Evolutionary conservation across 148 eudicot genomes (phyloP).

Genomic region (Nepenthes gracilis): DNA sequence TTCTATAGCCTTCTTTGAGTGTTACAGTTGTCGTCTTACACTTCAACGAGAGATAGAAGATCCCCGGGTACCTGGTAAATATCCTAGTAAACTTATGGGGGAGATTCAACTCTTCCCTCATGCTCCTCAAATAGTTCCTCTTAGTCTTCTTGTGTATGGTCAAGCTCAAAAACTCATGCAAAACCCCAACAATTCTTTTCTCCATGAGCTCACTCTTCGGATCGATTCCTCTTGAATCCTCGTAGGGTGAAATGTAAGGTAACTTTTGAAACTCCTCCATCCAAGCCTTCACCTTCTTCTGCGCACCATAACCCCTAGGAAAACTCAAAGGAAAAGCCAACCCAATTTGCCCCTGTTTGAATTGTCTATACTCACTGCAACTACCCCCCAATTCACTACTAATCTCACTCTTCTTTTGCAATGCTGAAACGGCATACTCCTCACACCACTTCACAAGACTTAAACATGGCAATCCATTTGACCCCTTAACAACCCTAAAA

Average conservation of each 20-base stretch:
- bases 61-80: constrained; percentile 90
- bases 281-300: constrained; percentile 84
- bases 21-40: constrained; percentile 91
- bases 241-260: constrained; percentile 86
- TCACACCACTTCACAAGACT: constrained; percentile 50
- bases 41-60: constrained; percentile 85
- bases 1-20: constrained; percentile 63
- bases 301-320: constrained; percentile 82
- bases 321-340: constrained; percentile 67
- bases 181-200: constrained; percentile 81
- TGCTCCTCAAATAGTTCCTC: constrained; percentile 65
- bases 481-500: constrained; percentile 41
- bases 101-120: constrained; percentile 78
- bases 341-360: constrained; percentile 48
- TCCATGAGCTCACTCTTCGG: constrained; percentile 37
- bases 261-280: constrained; percentile 96
- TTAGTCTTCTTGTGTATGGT: constrained; percentile 85
- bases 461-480: constrained; percentile 42
- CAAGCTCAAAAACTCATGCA: constrained; percentile 86
- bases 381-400: constrained; percentile 10
- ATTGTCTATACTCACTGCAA: constrained; percentile 27
- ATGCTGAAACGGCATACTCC: constrained; percentile 55
- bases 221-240: constrained; percentile 60
- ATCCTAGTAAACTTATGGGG: constrained; percentile 85
- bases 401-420: constrained; percentile 43